Evolutionary conservation across 75 land plant species (phyloP).

Genomic region (Pinus tabuliformis): DNA sequence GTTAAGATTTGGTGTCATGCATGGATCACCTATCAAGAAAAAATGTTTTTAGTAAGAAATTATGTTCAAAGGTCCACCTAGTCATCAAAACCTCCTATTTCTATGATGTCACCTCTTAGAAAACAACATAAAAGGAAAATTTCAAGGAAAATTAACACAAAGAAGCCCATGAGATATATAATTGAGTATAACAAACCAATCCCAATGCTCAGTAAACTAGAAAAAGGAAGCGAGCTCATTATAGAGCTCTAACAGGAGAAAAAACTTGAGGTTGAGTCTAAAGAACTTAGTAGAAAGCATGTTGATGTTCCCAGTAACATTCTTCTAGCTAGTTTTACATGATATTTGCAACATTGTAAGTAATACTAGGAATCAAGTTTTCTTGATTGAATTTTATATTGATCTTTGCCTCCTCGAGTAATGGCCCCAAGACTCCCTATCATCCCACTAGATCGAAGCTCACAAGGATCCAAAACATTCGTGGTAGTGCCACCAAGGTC

Average conservation of each 20-base stretch:
- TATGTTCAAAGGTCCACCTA: not conserved
- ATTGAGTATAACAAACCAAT: not conserved
- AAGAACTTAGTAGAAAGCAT: not conserved
- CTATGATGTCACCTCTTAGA: not conserved
- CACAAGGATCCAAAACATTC: not conserved
- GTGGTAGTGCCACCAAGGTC: not conserved
- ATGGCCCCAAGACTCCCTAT: not conserved
- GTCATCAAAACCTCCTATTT: not conserved
- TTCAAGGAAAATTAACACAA: not conserved
- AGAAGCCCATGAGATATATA: not conserved
- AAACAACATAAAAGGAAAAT: not conserved
- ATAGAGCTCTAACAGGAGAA: slow-evolving; percentile 7
- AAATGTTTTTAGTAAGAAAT: not conserved
- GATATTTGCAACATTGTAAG: slow-evolving; percentile 61
- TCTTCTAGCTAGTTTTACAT: slow-evolving; percentile 64
- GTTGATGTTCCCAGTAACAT: slow-evolving; percentile 27
- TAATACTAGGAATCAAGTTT: slow-evolving; percentile 70
- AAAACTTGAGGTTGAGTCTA: not conserved
- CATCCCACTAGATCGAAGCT: not conserved
- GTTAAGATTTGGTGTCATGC: no score
- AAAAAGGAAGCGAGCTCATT: not conserved
- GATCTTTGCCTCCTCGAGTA: slow-evolving; percentile 30
- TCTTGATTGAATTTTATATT: slow-evolving; percentile 56
- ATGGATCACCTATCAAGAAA: not conserved
- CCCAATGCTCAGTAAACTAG: not conserved